phyloP scores from a whole-genome alignment of 305 asterid species.

The Fraxinus albicans region DNA sequence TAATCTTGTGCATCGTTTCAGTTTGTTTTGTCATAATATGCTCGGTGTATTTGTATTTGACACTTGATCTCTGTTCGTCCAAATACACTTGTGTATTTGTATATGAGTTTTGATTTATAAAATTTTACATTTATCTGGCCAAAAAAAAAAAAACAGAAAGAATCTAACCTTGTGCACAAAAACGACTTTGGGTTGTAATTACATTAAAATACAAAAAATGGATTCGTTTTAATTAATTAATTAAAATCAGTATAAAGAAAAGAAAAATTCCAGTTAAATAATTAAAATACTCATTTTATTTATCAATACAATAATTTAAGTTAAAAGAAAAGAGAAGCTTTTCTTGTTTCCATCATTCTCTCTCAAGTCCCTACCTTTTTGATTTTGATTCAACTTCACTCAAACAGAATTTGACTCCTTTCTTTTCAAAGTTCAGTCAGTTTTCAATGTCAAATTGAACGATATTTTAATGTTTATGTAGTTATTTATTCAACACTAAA shows the following conservation, averaged over 20 bases:
- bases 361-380: slow-evolving; percentile 22
- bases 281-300: not conserved
- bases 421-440: slow-evolving; percentile 27
- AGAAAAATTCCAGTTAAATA: not conserved
- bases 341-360: slow-evolving; percentile 14
- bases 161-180: slow-evolving; percentile 19
- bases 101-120: no score
- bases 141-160: not conserved
- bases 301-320: not conserved
- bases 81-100: no score
- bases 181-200: slow-evolving; percentile 11
- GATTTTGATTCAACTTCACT: slow-evolving; percentile 27
- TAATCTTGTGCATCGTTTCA: not conserved
- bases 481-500: not conserved
- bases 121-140: no score
- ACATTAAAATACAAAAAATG: not conserved
- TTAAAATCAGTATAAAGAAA: not conserved
- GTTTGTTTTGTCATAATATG: no score
- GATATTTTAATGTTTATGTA: not conserved
- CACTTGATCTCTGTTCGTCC: no score
- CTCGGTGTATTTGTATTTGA: no score
- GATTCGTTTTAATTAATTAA: not conserved
- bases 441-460: slow-evolving; percentile 19
- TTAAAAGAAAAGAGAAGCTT: slow-evolving; percentile 9
- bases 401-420: slow-evolving; percentile 31